Evolutionary conservation across 169 alveolate genomes (phyloP).

Genomic region (Neospora caninum): DNA sequence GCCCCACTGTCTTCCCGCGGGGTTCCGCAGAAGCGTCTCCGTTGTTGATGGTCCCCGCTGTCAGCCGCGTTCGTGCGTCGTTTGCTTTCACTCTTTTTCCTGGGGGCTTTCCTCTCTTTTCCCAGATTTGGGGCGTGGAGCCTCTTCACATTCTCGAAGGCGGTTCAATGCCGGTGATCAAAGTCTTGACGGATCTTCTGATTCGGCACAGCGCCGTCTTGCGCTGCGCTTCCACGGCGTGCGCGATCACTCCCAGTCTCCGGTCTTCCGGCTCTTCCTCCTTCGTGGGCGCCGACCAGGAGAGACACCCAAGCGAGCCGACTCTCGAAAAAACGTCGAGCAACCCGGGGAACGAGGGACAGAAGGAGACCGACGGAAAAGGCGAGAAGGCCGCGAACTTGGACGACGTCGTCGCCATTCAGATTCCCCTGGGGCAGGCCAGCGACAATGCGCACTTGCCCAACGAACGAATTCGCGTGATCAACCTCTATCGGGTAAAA

Average conservation of each 20-base stretch:
- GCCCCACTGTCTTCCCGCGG: too few relatives aligned
- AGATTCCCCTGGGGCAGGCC: slow-evolving; percentile 71
- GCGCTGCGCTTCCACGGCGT: neutral
- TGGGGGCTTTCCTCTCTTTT: neutral
- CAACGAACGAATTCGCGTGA: slow-evolving; percentile 64
- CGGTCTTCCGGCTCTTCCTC: neutral
- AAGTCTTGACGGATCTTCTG: slow-evolving; percentile 46
- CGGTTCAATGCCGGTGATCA: slow-evolving; percentile 71
- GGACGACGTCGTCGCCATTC: slow-evolving; percentile 58
- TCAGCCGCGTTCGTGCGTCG: too few relatives aligned
- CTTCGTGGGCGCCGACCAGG: neutral
- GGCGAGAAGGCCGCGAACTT: neutral
- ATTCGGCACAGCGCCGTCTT: slow-evolving; percentile 10
- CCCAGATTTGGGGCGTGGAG: slow-evolving; percentile 66
- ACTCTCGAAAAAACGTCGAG: neutral
- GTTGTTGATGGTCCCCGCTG: too few relatives aligned
- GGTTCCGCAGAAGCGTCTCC: too few relatives aligned
- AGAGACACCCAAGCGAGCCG: neutral
- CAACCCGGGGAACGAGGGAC: neutral
- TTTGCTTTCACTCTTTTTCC: neutral
- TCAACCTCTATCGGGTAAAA: slow-evolving; percentile 57
- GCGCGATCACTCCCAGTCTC: neutral
- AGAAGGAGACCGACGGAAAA: neutral
- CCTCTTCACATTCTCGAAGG: slow-evolving; percentile 68
- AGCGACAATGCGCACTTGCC: slow-evolving; percentile 70